Evolutionary conservation across 805 yeast genomes (phyloP).

Genomic region (Zygotorulaspora danielsina): DNA sequence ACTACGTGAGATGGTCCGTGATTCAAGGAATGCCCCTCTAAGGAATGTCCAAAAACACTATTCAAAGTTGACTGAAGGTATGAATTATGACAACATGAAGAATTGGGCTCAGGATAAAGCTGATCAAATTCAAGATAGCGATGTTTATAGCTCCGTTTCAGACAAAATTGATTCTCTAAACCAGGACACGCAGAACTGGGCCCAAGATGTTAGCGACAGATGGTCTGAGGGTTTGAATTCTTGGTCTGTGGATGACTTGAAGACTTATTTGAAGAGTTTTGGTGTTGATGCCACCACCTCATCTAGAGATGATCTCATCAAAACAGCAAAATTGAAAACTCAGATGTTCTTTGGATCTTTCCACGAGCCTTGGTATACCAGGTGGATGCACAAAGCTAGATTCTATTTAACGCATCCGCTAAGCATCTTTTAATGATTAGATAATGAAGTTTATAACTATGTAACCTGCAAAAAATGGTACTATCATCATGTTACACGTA

Average conservation of each 20-base stretch:
- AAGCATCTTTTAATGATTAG: slow-evolving; percentile 5
- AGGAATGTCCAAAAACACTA: slow-evolving; percentile 27
- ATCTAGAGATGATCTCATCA: slow-evolving; percentile 36
- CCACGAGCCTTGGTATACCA: slow-evolving; percentile 28
- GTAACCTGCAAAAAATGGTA: not conserved
- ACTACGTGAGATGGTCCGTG: slow-evolving; percentile 39
- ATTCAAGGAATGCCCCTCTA: slow-evolving; percentile 38
- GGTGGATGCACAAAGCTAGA: slow-evolving; percentile 17
- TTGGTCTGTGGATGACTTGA: slow-evolving; percentile 44
- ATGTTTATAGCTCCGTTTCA: slow-evolving; percentile 12
- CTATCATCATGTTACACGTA: not conserved
- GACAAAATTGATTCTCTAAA: slow-evolving; percentile 11
- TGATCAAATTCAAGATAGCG: slow-evolving; percentile 14
- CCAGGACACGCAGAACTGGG: slow-evolving; percentile 18
- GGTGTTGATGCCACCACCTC: slow-evolving; percentile 37
- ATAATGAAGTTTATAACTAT: not conserved
- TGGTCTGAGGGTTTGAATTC: slow-evolving; percentile 34
- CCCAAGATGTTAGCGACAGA: slow-evolving; percentile 14
- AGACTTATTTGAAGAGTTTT: slow-evolving; percentile 39
- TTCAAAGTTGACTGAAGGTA: slow-evolving; percentile 36
- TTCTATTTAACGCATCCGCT: slow-evolving; percentile 7
- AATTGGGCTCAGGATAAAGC: slow-evolving; percentile 36
- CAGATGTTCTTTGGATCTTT: slow-evolving; percentile 35
- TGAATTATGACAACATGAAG: slow-evolving; percentile 39
- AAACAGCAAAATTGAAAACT: slow-evolving; percentile 42